Conservation (phyloP, 2,329 filamentous ascomycete species). For the Beauveria bassiana region DNA sequence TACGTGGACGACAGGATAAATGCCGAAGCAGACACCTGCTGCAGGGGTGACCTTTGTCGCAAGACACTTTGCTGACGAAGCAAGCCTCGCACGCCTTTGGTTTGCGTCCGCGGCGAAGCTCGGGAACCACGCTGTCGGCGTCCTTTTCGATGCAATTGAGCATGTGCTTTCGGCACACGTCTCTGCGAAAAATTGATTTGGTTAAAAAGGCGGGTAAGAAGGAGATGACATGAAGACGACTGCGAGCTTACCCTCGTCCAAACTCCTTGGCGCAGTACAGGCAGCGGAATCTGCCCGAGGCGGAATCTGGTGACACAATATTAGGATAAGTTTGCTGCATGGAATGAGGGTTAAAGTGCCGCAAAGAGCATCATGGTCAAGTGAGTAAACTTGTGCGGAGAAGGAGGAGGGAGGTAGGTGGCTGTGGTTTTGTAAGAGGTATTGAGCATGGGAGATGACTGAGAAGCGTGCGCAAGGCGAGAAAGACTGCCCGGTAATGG, state of each 20-base stretch:
- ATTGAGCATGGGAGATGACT: neutral
- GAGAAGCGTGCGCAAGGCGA: neutral
- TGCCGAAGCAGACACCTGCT: constrained; percentile 18
- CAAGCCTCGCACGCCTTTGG: constrained; percentile 22
- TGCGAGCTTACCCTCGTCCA: constrained; percentile 14
- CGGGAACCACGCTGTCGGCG: constrained; percentile 12
- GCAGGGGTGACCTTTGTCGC: constrained; percentile 20
- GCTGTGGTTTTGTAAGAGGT: neutral
- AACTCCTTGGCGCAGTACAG: constrained; percentile 17
- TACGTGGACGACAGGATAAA: constrained; percentile 9
- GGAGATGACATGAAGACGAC: neutral
- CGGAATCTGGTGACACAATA: constrained; percentile 8
- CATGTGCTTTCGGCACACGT: constrained; percentile 22
- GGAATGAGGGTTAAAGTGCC: neutral
- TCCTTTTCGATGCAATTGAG: constrained; percentile 16
- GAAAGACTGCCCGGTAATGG: neutral
- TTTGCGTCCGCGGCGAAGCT: constrained; percentile 21
- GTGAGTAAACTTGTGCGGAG: neutral
- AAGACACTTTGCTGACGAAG: constrained; percentile 22
- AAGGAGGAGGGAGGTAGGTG: neutral
- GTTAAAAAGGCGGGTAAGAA: neutral
- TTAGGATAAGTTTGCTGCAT: neutral
- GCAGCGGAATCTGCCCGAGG: constrained; percentile 14
- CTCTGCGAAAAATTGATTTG: neutral
- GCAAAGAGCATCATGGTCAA: neutral